phyloP scores from a whole-genome alignment of 305 asterid species.

The Nicotiana rustica region DNA sequence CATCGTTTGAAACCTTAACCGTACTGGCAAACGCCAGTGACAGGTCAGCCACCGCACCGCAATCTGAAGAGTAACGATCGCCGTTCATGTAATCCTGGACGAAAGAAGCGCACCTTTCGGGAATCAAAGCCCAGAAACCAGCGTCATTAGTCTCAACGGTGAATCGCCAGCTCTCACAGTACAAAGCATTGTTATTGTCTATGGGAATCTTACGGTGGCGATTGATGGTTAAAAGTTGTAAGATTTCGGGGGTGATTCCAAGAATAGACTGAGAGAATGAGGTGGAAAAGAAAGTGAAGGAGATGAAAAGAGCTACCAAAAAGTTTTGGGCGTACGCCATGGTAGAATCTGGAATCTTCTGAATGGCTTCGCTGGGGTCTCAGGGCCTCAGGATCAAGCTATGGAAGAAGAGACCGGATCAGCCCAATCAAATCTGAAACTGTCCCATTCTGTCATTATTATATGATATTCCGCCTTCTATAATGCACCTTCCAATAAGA shows the following conservation, averaged over 20 bases:
- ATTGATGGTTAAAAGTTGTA: neutral
- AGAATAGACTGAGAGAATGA: conserved; percentile 29
- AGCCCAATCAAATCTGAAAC: too few relatives aligned
- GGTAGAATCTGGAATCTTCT: neutral
- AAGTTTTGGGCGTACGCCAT: conserved; percentile 30
- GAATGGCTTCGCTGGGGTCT: neutral
- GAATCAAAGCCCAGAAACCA: conserved; percentile 59
- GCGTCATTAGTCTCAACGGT: conserved; percentile 85
- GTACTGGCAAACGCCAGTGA: conserved; percentile 54
- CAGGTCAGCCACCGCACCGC: conserved; percentile 66
- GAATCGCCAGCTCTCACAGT: conserved; percentile 83
- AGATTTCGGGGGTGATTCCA: neutral
- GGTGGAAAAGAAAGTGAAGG: neutral
- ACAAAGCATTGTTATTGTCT: conserved; percentile 15
- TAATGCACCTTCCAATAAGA: too few relatives aligned
- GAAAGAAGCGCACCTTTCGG: conserved; percentile 55
- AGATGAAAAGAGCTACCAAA: neutral
- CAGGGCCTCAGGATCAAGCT: neutral
- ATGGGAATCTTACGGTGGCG: conserved; percentile 28
- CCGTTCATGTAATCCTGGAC: conserved; percentile 67
- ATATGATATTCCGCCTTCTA: too few relatives aligned
- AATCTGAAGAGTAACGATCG: conserved; percentile 58
- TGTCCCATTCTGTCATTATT: too few relatives aligned
- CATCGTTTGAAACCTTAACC: conserved; percentile 26
- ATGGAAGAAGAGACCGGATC: too few relatives aligned